phyloP scores from a whole-genome alignment of 2,329 filamentous ascomycete species.

The Phoma sp. region DNA sequence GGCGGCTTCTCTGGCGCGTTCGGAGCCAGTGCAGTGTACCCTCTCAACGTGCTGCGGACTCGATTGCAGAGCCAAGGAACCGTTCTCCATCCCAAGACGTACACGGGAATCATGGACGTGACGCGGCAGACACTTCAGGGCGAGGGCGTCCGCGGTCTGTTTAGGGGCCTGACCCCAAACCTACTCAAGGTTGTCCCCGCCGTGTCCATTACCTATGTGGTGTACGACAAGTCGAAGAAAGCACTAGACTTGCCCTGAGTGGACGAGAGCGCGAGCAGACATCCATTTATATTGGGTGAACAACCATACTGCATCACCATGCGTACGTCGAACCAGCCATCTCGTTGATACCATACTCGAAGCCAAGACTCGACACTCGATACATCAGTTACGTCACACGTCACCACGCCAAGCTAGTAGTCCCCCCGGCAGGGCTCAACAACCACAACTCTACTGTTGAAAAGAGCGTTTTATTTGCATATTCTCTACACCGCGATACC shows the following conservation, averaged over 20 bases:
- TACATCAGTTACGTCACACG: not conserved
- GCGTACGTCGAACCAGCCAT: too few relatives aligned
- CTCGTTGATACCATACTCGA: too few relatives aligned
- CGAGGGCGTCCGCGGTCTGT: conserved; percentile 85
- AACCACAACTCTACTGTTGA: conserved; percentile 1
- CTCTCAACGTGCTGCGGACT: conserved; percentile 90
- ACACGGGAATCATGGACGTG: conserved; percentile 90
- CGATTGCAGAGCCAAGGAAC: conserved; percentile 94
- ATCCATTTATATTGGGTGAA: too few relatives aligned
- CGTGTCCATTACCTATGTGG: conserved; percentile 73
- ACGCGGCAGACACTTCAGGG: conserved; percentile 79
- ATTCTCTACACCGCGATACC: conserved; percentile 39
- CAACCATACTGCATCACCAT: too few relatives aligned
- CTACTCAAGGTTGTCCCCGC: conserved; percentile 95
- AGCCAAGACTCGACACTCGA: too few relatives aligned
- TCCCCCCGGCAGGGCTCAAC: not conserved
- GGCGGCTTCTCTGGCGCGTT: conserved; percentile 91
- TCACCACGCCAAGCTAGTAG: not conserved
- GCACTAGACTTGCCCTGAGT: conserved; percentile 43
- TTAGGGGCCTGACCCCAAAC: conserved; percentile 94
- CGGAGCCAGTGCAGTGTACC: conserved; percentile 92
- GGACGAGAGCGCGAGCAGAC: too few relatives aligned
- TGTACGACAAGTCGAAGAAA: conserved; percentile 52
- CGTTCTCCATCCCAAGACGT: conserved; percentile 85
- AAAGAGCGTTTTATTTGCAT: conserved; percentile 34